Conservation (phyloP, 2,329 filamentous ascomycete genomes). For the Endothia cerciana region DNA sequence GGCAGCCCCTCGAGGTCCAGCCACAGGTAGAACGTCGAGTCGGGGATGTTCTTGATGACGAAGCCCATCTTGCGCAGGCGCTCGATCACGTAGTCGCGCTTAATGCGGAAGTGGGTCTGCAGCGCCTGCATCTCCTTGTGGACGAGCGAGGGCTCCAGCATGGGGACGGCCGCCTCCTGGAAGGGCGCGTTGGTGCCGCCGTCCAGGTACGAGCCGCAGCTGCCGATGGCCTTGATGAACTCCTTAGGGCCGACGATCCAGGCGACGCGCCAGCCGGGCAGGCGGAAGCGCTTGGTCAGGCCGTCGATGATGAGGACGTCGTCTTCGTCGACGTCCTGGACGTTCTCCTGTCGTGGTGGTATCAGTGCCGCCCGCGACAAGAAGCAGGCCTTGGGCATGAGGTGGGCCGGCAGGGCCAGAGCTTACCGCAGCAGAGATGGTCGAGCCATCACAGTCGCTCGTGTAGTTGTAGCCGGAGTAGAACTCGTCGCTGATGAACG, state of each 20-base stretch:
- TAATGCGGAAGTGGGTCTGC: slow-evolving; percentile 85
- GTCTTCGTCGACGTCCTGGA: slow-evolving; percentile 86
- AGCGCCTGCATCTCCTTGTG: slow-evolving; percentile 85
- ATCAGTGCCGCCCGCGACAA: not conserved
- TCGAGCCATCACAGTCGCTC: slow-evolving; percentile 84
- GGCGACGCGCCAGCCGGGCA: slow-evolving; percentile 94
- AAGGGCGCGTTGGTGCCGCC: slow-evolving; percentile 91
- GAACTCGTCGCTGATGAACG: slow-evolving; percentile 95
- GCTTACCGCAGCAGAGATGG: slow-evolving; percentile 74
- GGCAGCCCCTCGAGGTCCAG: slow-evolving; percentile 70
- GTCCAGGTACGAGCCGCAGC: slow-evolving; percentile 91
- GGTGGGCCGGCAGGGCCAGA: not conserved
- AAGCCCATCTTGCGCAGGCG: slow-evolving; percentile 87
- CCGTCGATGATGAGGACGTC: slow-evolving; percentile 95
- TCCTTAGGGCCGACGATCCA: slow-evolving; percentile 97
- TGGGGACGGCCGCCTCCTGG: slow-evolving; percentile 88
- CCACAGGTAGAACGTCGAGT: slow-evolving; percentile 94
- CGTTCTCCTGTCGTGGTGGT: slow-evolving; percentile 62
- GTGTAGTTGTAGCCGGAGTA: slow-evolving; percentile 98
- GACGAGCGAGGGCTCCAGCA: slow-evolving; percentile 87
- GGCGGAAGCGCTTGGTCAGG: slow-evolving; percentile 92
- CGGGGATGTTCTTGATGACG: slow-evolving; percentile 78
- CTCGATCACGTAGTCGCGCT: slow-evolving; percentile 87
- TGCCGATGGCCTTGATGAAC: slow-evolving; percentile 91
- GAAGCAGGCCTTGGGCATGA: not conserved